phyloP scores from a whole-genome alignment of 2,329 filamentous ascomycete genomes.

The Fusarium irregulare region DNA sequence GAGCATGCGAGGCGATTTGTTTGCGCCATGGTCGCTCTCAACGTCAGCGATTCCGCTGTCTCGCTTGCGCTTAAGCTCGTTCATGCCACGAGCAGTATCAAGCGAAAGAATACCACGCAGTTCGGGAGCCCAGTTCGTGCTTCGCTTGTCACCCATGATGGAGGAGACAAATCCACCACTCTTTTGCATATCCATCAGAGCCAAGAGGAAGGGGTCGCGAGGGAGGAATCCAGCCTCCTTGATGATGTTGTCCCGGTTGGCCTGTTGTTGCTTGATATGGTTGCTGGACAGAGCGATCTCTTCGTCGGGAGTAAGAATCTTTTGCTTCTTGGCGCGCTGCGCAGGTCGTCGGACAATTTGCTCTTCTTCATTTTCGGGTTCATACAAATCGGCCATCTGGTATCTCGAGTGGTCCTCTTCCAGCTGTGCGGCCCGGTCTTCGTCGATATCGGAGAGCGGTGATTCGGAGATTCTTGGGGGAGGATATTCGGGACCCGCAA shows the following conservation, averaged over 20 bases:
- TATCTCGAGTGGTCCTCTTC: slow-evolving; percentile 67
- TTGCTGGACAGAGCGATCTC: slow-evolving; percentile 80
- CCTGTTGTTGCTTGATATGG: slow-evolving; percentile 87
- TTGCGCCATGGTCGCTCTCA: slow-evolving; percentile 71
- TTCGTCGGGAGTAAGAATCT: slow-evolving; percentile 82
- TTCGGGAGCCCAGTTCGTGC: slow-evolving; percentile 88
- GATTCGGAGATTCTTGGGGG: slow-evolving; percentile 75
- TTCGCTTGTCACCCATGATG: slow-evolving; percentile 83
- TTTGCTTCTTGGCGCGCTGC: slow-evolving; percentile 80
- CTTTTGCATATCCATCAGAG: slow-evolving; percentile 91
- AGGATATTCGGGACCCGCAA: slow-evolving; percentile 59
- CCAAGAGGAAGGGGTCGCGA: slow-evolving; percentile 85
- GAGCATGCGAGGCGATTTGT: slow-evolving; percentile 74
- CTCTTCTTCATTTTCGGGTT: slow-evolving; percentile 68
- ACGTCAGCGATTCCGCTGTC: slow-evolving; percentile 88
- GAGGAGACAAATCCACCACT: slow-evolving; percentile 89
- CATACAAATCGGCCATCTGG: slow-evolving; percentile 69
- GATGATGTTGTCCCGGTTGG: slow-evolving; percentile 86
- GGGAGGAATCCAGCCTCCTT: slow-evolving; percentile 86
- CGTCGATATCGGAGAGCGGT: slow-evolving; percentile 76
- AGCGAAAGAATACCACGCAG: slow-evolving; percentile 91
- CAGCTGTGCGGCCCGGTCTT: slow-evolving; percentile 68
- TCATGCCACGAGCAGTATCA: slow-evolving; percentile 79
- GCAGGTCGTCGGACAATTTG: slow-evolving; percentile 73
- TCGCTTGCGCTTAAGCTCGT: slow-evolving; percentile 92